Conservation (phyloP, 2,329 filamentous ascomycete species). For the Cordyceps cicadae region DNA sequence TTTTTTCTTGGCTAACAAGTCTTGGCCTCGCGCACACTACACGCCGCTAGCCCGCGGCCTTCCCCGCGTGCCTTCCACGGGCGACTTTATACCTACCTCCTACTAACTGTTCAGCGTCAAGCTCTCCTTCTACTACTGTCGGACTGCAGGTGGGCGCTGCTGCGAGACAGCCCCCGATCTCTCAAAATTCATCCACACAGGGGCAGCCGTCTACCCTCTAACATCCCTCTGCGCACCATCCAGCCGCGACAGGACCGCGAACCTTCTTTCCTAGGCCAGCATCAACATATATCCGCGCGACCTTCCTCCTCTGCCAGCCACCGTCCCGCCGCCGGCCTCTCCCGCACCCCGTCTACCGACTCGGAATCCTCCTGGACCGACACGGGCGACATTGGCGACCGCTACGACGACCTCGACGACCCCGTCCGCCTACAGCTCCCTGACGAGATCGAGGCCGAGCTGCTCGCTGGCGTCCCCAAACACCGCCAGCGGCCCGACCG, state of each 20-base stretch:
- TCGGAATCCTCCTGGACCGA: conserved; percentile 81
- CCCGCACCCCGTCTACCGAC: conserved; percentile 33
- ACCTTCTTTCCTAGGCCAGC: conserved; percentile 28
- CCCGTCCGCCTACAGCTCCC: conserved; percentile 64
- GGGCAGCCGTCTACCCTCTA: conserved; percentile 63
- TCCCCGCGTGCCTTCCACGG: background rate
- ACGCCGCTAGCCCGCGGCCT: background rate
- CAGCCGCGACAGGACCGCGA: conserved; percentile 29
- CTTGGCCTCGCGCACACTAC: background rate
- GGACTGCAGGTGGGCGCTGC: conserved; percentile 58
- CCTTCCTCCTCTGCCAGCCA: conserved; percentile 39
- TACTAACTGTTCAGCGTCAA: conserved; percentile 4
- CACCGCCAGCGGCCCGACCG: conserved; percentile 31
- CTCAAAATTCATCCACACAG: conserved; percentile 79
- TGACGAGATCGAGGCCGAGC: conserved; percentile 56
- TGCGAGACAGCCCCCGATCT: conserved; percentile 65
- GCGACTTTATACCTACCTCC: too few species aligned
- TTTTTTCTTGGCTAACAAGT: background rate
- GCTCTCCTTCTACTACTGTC: background rate
- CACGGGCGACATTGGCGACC: conserved; percentile 90
- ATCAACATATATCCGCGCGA: conserved; percentile 36
- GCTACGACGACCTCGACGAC: conserved; percentile 75
- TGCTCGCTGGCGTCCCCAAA: conserved; percentile 42
- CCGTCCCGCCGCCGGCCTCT: conserved; percentile 28
- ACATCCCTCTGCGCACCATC: conserved; percentile 80